Evolutionary conservation across 129 eudicot species (phyloP), one percentile per base, ranked within the genome.

Genomic region (Chrysanthemum makinoi): DNA sequence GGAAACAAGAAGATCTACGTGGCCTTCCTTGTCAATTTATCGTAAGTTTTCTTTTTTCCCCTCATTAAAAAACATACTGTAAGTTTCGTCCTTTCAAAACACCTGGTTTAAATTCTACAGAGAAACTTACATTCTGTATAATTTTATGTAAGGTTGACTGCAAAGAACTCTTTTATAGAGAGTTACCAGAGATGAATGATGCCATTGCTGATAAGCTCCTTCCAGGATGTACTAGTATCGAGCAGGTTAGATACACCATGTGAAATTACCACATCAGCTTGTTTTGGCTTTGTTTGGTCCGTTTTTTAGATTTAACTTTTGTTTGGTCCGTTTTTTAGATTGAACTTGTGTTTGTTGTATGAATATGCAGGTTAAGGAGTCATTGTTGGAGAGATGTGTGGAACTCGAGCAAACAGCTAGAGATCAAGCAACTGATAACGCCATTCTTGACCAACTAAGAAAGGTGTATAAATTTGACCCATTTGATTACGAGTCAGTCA

Each of bases 391-490:
- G 75, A 90, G 72, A 75, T 90, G 91, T 69, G 64, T 80, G 64
- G 99, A 90, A 80, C 76, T 90, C 68, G 99, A 94, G 87, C 87
- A 86, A 86, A 88, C 91, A 35, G 96, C 97, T 61, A 95, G 86
- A 81, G 91, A 90, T 72, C 99, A 95, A 81, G 99, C 97, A 57
- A 83, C 97, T 2, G 99, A 95, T 76, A 90, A 95, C 63, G 91
- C 89, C 62, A 95, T 95, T 66, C 81, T 95, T 46, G 91, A 95
- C 78, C 96, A 83, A 83, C 83, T 95, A 33, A 79, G 84, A 57
- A 84, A 90, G 95, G 99, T 95, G 46, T 61, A 33, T 59, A 44
- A 49, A n/a, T n/a, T n/a, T n/a, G n/a, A n/a, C n/a, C 5, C 4
- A 13, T 14, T 28, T 28, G 30, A 30, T 14, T 22, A 15, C 30